Evolutionary conservation across 1,139 yeast species (phyloP).

Genomic region (Protomyces pachydermus): DNA sequence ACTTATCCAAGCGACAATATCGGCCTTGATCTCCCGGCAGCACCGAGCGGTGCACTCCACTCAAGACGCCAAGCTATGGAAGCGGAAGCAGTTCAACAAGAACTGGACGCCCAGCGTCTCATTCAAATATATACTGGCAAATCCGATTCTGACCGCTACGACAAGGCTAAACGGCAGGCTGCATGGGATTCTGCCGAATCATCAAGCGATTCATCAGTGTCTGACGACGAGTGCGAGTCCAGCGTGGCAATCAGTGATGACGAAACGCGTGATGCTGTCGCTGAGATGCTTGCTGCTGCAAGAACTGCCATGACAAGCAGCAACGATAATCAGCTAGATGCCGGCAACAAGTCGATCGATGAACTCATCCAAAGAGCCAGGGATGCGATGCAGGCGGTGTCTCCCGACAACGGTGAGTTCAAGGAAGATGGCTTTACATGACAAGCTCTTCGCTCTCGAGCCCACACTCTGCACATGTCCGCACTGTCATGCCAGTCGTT

Average conservation of each 20-base stretch:
- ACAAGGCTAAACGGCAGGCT: background rate
- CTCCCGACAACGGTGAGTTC: background rate
- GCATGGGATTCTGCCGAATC: background rate
- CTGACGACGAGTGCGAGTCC: background rate
- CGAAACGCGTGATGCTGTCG: background rate
- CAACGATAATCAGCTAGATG: no score
- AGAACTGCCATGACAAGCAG: background rate
- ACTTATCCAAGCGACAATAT: no score
- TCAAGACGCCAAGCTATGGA: background rate
- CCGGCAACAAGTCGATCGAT: background rate
- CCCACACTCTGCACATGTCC: conserved; percentile 25
- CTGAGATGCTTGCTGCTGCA: background rate
- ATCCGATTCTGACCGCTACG: background rate
- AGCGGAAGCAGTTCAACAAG: background rate
- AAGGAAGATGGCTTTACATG: background rate
- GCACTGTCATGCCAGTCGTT: conserved; percentile 22
- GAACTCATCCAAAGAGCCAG: background rate
- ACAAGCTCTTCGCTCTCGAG: conserved; percentile 26
- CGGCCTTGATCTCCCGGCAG: background rate
- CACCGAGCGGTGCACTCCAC: background rate
- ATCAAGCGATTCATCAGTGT: background rate
- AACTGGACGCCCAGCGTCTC: background rate
- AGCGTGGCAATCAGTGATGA: background rate
- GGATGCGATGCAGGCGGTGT: background rate
- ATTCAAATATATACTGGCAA: background rate